Conservation (phyloP, 139 green algal species). For the Picochlorum sp. region DNA sequence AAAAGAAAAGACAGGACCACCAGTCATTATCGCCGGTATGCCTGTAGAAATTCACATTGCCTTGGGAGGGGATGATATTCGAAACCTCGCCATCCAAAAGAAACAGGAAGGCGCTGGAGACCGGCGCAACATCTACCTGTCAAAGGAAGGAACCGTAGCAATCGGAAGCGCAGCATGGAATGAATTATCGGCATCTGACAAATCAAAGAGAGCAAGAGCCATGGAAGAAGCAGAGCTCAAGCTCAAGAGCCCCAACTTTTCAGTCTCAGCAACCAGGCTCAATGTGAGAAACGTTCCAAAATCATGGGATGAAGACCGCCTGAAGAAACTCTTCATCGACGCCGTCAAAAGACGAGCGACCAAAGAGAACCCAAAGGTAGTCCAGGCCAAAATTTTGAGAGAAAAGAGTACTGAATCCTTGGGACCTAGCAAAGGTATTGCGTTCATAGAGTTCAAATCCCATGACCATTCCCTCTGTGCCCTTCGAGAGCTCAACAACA, state of each 20-base stretch:
- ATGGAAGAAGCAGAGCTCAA: constrained; percentile 67
- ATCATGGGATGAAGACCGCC: constrained; percentile 45
- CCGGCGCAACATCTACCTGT: constrained; percentile 78
- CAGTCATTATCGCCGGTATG: constrained; percentile 52
- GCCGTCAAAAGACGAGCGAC: constrained; percentile 65
- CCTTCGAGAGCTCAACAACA: constrained; percentile 95
- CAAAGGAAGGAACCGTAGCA: constrained; percentile 75
- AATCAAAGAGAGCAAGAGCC: constrained; percentile 31
- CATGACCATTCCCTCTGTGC: constrained; percentile 81
- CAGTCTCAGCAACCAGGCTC: constrained; percentile 71
- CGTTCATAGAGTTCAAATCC: constrained; percentile 86
- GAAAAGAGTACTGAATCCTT: constrained; percentile 41
- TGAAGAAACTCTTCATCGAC: constrained; percentile 46
- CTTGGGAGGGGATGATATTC: constrained; percentile 51
- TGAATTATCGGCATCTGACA: constrained; percentile 66
- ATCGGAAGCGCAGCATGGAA: constrained; percentile 61
- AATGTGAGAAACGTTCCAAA: constrained; percentile 76
- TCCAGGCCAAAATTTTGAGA: constrained; percentile 79
- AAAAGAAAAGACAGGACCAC: constrained; percentile 40
- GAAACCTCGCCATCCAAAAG: constrained; percentile 35
- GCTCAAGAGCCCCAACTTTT: constrained; percentile 88
- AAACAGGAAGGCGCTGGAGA: constrained; percentile 36
- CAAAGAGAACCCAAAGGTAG: constrained; percentile 65
- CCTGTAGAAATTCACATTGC: constrained; percentile 65
- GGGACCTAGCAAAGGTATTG: constrained; percentile 50